Evolutionary conservation across 768 basidiomycete species (phyloP), one percentile per base, ranked within the genome.

Genomic region (Leccinellum albellum): DNA sequence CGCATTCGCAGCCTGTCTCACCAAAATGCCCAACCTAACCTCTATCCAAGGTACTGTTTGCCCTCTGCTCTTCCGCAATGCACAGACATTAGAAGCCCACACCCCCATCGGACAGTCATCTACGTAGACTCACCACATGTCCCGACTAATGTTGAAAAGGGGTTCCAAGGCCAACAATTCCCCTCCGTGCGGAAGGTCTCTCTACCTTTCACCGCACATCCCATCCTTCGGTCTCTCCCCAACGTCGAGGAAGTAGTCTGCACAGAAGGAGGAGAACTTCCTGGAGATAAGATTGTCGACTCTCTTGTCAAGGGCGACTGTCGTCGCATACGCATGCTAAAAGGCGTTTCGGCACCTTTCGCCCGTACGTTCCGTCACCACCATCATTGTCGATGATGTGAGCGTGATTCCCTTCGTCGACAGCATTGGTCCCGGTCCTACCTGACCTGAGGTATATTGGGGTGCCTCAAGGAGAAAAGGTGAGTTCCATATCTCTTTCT

Each of bases 171-270:
- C n/a, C n/a, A n/a, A n/a, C n/a, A n/a, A n/a, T n/a, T n/a, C n/a
- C n/a, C n/a, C n/a, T n/a, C n/a, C n/a, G n/a, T n/a, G n/a, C n/a
- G n/a, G n/a, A n/a, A n/a, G n/a, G n/a, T 26, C 26, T 28, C 10
- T 31, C 31, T 31, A 10, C 31, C 28, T 28, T 28, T 31, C 7
- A 10, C 12, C 12, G 31, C 12, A 4, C 28, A 6, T 29, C 48
- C 51, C 29, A 61, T 61, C 29, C 50, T 58, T 52, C 44, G 53
- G 20, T 55, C 50, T 7, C 61, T 53, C 46, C 60, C 26, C 9
- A 29, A 47, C 4, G n/a, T 60, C n/a, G 58, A 61, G 32, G 32
- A 56, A 32, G 52, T 61, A 28, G 44, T 21, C n/a, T 57, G 53
- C 20, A 35, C 14, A 4, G 40, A 62, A n/a, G 60, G 56, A 26